A percentile compares a stretch with the other conserved stretches of the same genome.
Conservation (phyloP, 192 early-diverging fungal species). For the Linnemannia schmuckeri region DNA sequence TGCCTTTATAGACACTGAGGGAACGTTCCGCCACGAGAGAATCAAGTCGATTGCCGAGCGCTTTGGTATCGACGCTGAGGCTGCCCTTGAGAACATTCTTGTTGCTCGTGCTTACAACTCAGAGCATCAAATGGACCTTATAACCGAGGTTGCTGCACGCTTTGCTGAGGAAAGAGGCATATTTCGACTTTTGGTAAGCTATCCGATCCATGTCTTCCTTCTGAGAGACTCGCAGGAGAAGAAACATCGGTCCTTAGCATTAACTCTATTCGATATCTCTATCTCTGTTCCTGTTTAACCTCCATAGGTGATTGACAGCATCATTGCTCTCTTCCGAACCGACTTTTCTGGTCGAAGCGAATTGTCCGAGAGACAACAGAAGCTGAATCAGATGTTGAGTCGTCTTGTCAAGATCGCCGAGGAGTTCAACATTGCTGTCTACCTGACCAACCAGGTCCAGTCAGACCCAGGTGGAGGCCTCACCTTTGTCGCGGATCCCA, state of each 20-base stretch:
- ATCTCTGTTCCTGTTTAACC: background rate
- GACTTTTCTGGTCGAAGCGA: constrained; percentile 91
- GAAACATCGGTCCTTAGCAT: background rate
- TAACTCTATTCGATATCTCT: background rate
- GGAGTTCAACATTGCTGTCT: constrained; percentile 89
- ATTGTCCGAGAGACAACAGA: constrained; percentile 87
- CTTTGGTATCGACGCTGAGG: constrained; percentile 73
- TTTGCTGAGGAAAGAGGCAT: constrained; percentile 78
- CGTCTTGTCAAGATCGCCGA: constrained; percentile 82
- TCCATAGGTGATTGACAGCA: constrained; percentile 77
- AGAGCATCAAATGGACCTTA: constrained; percentile 87
- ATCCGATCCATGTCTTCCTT: background rate
- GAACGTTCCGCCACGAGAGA: constrained; percentile 88
- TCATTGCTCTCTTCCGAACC: constrained; percentile 85
- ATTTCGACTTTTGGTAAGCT: constrained; percentile 67
- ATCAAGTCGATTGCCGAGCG: constrained; percentile 80
- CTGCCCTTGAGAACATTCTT: constrained; percentile 81
- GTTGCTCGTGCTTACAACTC: constrained; percentile 86
- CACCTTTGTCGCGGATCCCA: constrained; percentile 88
- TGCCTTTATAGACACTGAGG: constrained; percentile 71
- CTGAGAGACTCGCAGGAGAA: background rate
- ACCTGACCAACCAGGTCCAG: constrained; percentile 82
- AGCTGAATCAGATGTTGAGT: constrained; percentile 80
- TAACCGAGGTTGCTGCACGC: constrained; percentile 77
- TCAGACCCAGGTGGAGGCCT: constrained; percentile 72